Base-by-base conservation (phyloP, 768 basidiomycete genomes). In the Mycena indigotica region DNA sequence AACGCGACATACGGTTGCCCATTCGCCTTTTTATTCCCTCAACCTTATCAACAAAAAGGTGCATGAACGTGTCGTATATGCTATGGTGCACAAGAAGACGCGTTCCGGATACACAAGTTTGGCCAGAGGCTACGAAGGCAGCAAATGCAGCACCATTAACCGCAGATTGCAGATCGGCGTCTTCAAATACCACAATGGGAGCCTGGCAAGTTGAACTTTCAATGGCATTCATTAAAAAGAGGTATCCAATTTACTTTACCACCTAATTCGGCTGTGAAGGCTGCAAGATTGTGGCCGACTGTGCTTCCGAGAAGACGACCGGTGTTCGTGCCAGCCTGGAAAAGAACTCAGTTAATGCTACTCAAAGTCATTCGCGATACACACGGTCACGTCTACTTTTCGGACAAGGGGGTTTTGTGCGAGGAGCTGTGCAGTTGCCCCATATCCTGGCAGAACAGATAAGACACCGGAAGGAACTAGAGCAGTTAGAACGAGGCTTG, bases 61-160 rank as follows among this genome's bases (percentile, higher is more conserved):
- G 65, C 76, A 92, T 78, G 70, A 94, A 93, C 2, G 72, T 70
- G 44, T 89, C 81, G 61, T 91, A 92, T 45, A 93, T 78, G 8
- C 71, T 68, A 40, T 84, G 81, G 55, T 93, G 91, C 5, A 94
- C 72, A 4, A 93, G 76, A 19, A 94, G 75, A n/a, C 92, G 83
- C 13, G 91, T 86, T n/a, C 91, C 92, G 2, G 92, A 93, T n/a
- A 94, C 88, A 57, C 92, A 93, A 8, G 92, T 93, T 73, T 95
- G 93, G 3, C 93, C 93, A 23, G 90, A 91, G 1, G 93, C 93
- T 50, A 95, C 76, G 64, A 94, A 95, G 1, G 88, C 84, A 10
- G 91, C 87, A 66, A 95, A 94, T 0, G 90, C 87, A 5, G 83
- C 84, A 17, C 93, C 93, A 60, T 94, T 93, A 21, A 90, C 88